phyloP scores from a whole-genome alignment of 2,329 filamentous ascomycete species.

The Plectosphaerella cucumerina region DNA sequence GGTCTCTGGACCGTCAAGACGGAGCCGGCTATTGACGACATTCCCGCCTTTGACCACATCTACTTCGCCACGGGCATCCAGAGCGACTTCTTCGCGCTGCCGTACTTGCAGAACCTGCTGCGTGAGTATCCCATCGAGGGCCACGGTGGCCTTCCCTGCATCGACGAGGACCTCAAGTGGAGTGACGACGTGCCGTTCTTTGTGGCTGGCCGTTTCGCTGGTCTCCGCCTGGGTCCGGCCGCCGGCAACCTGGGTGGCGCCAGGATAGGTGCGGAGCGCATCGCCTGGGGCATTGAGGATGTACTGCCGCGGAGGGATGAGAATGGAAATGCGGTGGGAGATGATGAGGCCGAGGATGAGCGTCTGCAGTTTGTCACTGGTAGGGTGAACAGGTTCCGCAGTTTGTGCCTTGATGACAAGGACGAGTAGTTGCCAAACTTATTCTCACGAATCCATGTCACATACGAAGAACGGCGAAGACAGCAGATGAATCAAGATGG shows the following conservation, averaged over 20 bases:
- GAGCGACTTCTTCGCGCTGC: slow-evolving; percentile 56
- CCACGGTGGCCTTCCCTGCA: slow-evolving; percentile 64
- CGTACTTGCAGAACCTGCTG: slow-evolving; percentile 57
- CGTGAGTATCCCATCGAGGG: slow-evolving; percentile 56
- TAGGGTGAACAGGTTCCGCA: slow-evolving; percentile 11
- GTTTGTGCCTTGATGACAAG: slow-evolving; percentile 4
- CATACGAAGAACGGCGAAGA: neutral
- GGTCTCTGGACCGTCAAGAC: slow-evolving; percentile 41
- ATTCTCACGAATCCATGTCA: too few species aligned
- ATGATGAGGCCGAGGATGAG: slow-evolving; percentile 4
- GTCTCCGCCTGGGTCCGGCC: slow-evolving; percentile 65
- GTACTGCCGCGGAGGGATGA: slow-evolving; percentile 27
- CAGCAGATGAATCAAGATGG: too few species aligned
- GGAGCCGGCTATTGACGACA: slow-evolving; percentile 42
- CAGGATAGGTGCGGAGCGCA: slow-evolving; percentile 66
- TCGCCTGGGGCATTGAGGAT: slow-evolving; percentile 67
- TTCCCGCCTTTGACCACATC: slow-evolving; percentile 63
- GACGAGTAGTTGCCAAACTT: too few species aligned
- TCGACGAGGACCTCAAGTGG: slow-evolving; percentile 77
- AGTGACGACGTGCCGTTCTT: slow-evolving; percentile 68
- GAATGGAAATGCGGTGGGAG: neutral
- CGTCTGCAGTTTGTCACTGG: slow-evolving; percentile 11
- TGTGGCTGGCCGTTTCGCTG: slow-evolving; percentile 63
- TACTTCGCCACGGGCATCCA: slow-evolving; percentile 73
- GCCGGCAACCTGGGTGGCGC: slow-evolving; percentile 72